These are phyloP conservation scores for Baorangia bicolor DNA, from an alignment of 768 basidiomycete species.

Conservation along the genomic window DNA sequence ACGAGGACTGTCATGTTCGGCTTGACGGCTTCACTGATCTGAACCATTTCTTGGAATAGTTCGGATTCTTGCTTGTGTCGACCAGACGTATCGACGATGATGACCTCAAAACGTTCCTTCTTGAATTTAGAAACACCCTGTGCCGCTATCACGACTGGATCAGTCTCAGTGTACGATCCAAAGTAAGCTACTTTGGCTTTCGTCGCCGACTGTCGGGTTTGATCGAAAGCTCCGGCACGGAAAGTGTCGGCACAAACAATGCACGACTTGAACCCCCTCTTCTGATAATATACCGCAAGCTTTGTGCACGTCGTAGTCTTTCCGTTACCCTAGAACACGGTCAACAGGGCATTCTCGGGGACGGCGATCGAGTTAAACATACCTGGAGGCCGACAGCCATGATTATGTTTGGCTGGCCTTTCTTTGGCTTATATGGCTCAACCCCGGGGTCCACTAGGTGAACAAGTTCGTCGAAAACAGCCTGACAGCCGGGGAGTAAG, in stretches of 20 bases:
- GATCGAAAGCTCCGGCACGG: conserved; percentile 98
- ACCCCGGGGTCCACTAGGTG: conserved; percentile 92
- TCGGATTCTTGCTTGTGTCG: conserved; percentile 97
- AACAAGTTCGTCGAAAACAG: conserved; percentile 96
- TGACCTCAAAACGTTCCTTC: conserved; percentile 97
- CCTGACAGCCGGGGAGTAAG: conserved; percentile 45
- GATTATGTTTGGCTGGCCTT: conserved; percentile 89
- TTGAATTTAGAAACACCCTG: conserved; percentile 97
- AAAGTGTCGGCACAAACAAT: conserved; percentile 99
- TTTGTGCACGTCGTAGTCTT: conserved; percentile 99
- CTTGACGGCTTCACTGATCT: conserved; percentile 89
- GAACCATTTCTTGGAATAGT: conserved; percentile 96
- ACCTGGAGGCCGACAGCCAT: conserved; percentile 99
- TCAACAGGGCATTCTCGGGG: not conserved
- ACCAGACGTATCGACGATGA: conserved; percentile 98
- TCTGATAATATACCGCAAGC: conserved; percentile 95
- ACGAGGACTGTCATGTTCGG: conserved; percentile 97
- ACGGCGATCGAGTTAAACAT: conserved; percentile 19
- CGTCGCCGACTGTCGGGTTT: conserved; percentile 97
- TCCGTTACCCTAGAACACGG: conserved; percentile 76
- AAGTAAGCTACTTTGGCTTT: conserved; percentile 99
- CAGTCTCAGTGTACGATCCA: conserved; percentile 98
- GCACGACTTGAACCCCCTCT: conserved; percentile 93
- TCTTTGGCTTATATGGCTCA: conserved; percentile 95
- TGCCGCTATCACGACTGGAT: conserved; percentile 92